Percentiles rank a stretch among this genome's conserved stretches.
Evolutionary conservation across 352 stramenopile species (phyloP).

Genomic region (Phytophthora lateralis): DNA sequence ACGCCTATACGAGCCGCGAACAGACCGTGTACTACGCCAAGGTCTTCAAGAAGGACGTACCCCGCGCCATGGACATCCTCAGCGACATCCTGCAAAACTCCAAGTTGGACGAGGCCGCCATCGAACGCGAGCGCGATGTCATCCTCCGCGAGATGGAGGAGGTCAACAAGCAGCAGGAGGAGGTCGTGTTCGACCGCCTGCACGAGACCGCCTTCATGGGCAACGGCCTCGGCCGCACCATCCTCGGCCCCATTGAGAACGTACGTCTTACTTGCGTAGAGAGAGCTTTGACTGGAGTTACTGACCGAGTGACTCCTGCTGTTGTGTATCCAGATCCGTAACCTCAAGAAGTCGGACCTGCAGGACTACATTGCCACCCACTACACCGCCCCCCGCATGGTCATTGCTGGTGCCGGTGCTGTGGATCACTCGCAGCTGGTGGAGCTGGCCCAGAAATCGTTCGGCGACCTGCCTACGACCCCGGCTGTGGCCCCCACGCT

Average conservation of each 20-base stretch:
- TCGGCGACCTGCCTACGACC: slow-evolving; percentile 92
- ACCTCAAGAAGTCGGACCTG: slow-evolving; percentile 95
- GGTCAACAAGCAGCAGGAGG: slow-evolving; percentile 98
- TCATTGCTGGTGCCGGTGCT: slow-evolving; percentile 97
- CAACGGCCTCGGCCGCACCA: slow-evolving; percentile 97
- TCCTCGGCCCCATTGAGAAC: slow-evolving; percentile 99
- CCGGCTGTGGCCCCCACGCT: slow-evolving; percentile 71
- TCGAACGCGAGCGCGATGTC: slow-evolving; percentile 98
- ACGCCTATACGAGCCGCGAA: slow-evolving; percentile 99
- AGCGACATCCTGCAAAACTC: slow-evolving; percentile 99
- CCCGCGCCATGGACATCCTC: slow-evolving; percentile 97
- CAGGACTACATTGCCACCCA: slow-evolving; percentile 99
- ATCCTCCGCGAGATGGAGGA: slow-evolving; percentile 99
- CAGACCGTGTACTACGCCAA: slow-evolving; percentile 99
- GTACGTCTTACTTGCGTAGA: slow-evolving; percentile 73
- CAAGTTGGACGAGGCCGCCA: slow-evolving; percentile 95
- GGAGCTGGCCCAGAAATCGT: slow-evolving; percentile 96
- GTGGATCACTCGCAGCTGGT: slow-evolving; percentile 98
- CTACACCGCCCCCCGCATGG: slow-evolving; percentile 99
- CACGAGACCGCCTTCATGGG: slow-evolving; percentile 99
- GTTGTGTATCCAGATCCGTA: slow-evolving; percentile 67
- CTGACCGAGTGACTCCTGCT: slow-evolving; percentile 4
- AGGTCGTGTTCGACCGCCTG: slow-evolving; percentile 99
- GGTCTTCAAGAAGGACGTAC: slow-evolving; percentile 99
- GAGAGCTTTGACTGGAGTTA: background rate